Conservation (phyloP, 2,329 filamentous ascomycete species). For the Truncatella angustata region DNA sequence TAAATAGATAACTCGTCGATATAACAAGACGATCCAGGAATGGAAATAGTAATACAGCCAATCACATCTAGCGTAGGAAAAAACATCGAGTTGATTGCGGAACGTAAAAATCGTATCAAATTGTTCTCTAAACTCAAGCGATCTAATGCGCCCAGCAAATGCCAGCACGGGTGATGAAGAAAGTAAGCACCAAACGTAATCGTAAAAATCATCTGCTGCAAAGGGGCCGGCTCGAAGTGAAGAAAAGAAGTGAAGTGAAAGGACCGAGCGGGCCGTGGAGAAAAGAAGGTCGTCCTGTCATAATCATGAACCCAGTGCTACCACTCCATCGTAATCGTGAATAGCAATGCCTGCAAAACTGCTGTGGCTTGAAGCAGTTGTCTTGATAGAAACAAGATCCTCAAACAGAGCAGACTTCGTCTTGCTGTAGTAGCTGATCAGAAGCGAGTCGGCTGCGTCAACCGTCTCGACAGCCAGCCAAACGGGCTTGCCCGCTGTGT, state of each 20-base stretch:
- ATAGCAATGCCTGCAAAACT: constrained; percentile 9
- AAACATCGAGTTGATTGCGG: too few relatives aligned
- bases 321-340: constrained; percentile 2
- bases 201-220: not conserved
- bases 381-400: constrained; percentile 1
- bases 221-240: not conserved
- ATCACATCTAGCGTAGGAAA: too few relatives aligned
- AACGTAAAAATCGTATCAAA: too few relatives aligned
- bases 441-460: constrained; percentile 4
- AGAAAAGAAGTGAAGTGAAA: not conserved
- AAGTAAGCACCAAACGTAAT: not conserved
- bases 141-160: too few relatives aligned
- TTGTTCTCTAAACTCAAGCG: too few relatives aligned
- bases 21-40: too few relatives aligned
- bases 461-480: constrained; percentile 11
- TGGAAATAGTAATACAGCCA: too few relatives aligned
- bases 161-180: not conserved
- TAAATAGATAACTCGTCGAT: constrained; percentile 12
- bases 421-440: constrained; percentile 8
- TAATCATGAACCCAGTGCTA: not conserved
- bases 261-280: not conserved
- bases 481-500: constrained; percentile 7
- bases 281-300: too few relatives aligned
- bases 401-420: not conserved
- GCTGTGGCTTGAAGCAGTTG: not conserved